Evolutionary conservation across 805 yeast species (phyloP).

Genomic region (Wickerhamiella siamensis): DNA sequence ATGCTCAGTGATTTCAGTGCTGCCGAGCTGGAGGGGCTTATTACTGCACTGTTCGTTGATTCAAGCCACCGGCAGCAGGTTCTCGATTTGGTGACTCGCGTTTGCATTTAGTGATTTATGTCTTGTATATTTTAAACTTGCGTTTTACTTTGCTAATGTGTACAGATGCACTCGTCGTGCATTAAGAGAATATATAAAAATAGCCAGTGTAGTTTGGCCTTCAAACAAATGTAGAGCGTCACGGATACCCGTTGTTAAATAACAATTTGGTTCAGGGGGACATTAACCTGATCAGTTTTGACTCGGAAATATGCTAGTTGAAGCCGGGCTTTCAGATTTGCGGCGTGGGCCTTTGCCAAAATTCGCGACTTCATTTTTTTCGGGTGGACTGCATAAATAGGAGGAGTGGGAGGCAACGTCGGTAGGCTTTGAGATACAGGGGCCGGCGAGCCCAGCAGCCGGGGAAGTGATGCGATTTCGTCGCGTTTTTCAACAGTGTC

Average conservation of each 20-base stretch:
- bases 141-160: too few species aligned
- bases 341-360: conserved; percentile 14
- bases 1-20: conserved; percentile 24
- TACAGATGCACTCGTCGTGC: too few species aligned
- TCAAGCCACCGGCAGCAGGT: conserved; percentile 20
- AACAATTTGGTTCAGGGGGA: conserved; percentile 20
- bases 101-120: too few species aligned
- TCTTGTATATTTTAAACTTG: too few species aligned
- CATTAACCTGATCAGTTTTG: conserved; percentile 20
- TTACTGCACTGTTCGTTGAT: conserved; percentile 25
- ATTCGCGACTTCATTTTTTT: not conserved
- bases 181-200: too few species aligned
- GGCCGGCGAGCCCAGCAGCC: not conserved
- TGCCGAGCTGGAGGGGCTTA: conserved; percentile 20
- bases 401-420: not conserved
- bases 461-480: not conserved
- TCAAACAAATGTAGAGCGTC: too few species aligned
- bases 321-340: conserved; percentile 20
- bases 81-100: conserved; percentile 6
- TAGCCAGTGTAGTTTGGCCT: too few species aligned
- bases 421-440: not conserved
- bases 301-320: conserved; percentile 26
- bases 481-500: not conserved
- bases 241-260: too few species aligned
- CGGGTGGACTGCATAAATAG: not conserved